phyloP scores from a whole-genome alignment of 2,329 filamentous ascomycete species.

The Lachnellula subtilissima region DNA sequence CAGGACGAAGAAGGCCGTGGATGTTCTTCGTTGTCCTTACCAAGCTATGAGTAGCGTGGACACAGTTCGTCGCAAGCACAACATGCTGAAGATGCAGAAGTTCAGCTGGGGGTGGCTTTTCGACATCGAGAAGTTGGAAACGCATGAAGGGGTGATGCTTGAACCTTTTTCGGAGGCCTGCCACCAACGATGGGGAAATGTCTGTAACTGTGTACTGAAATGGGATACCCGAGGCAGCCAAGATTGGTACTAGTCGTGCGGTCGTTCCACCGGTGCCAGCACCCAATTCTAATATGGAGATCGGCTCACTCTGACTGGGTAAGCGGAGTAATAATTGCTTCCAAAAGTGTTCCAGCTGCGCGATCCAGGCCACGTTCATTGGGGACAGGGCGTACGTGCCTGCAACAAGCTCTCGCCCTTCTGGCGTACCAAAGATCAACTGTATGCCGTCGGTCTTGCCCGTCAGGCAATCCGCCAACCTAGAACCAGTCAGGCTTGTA shows the following conservation, averaged over 20 bases:
- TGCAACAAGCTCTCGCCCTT: constrained; percentile 19
- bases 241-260: constrained; percentile 24
- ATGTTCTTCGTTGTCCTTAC: constrained; percentile 8
- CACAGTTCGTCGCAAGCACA: constrained; percentile 16
- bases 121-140: constrained; percentile 13
- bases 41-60: constrained; percentile 18
- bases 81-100: constrained; percentile 10
- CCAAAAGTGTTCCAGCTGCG: constrained; percentile 13
- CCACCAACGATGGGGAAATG: constrained; percentile 32
- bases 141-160: constrained; percentile 22
- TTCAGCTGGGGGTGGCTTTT: constrained; percentile 6
- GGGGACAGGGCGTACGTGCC: constrained; percentile 24
- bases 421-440: constrained; percentile 22
- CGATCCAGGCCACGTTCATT: constrained; percentile 6
- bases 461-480: constrained; percentile 15
- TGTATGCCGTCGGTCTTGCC: constrained; percentile 22
- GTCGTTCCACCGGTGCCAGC: constrained; percentile 42
- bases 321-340: neutral
- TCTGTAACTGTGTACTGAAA: constrained; percentile 42
- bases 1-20: constrained; percentile 5
- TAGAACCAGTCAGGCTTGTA: constrained; percentile 10
- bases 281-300: constrained; percentile 41
- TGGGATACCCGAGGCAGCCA: constrained; percentile 23
- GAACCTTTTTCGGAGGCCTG: constrained; percentile 18
- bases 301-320: neutral